Base-by-base conservation (phyloP, 495 filamentous ascomycete species). In the Letharia lupina region DNA sequence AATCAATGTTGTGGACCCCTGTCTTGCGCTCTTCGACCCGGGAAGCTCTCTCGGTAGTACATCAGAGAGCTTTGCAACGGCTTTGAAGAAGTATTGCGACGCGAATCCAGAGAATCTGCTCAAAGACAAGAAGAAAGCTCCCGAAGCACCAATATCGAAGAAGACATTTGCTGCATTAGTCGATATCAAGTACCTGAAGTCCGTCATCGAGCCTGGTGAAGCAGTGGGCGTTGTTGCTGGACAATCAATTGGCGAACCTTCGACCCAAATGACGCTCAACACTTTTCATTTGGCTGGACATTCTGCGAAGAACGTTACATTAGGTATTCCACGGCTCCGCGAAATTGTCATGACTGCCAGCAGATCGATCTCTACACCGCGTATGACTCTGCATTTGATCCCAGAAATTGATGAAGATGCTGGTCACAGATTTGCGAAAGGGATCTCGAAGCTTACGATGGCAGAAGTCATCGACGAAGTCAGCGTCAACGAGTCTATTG, bases 281-380 rank as follows among this genome's bases (percentile, higher is more conserved):
- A 98, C 94, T 37, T 98, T 98, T 86, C 94, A 99, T 84, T 91
- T 99, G 83, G 94, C 94, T 72, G 94, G 94, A 74, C 95, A 98
- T 81, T 89, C 93, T 33, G 87, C 95, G 28, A 97, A 96, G 83
- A 99, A 99, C 82, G 94, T 99, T 71, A 99, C 94, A 6, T 84
- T 98, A 33, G 94, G 94, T 89, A 97, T 99, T 74, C 94, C 94
- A 60, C 90, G 94, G 75, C 83, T 99, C 35, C 84, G 94, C 75
- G 94, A 99, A 86, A 97, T 99, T 74, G 86, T 98, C 61, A 98
- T 99, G 95, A 96, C 94, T 52, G 95, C 93, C 54, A 95, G 90
- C 73, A 82, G 84, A 61, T 81, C 84, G 42, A 96, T 97, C 68
- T 87, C 89, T 61, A 99, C 94, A 0, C 94, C 94, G 0, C 84